These are phyloP conservation scores for Aschersonia sp. DNA, from an alignment of 2,329 filamentous ascomycete genomes.

Conservation along the genomic window DNA sequence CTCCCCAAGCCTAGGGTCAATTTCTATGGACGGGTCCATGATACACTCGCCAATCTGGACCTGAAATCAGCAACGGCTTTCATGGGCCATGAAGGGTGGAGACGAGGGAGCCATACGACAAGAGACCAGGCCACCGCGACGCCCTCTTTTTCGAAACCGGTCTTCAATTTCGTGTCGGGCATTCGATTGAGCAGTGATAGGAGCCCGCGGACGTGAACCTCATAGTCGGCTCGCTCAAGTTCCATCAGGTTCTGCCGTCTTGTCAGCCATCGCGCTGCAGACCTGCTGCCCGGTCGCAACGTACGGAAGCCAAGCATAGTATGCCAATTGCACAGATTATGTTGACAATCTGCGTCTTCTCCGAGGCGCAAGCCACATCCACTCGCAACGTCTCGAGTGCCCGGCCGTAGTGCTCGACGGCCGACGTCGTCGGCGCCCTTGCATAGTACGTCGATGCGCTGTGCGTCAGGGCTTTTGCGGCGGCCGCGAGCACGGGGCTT, in stretches of 20 bases:
- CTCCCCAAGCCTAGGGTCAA: not conserved
- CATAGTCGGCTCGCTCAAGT: not conserved
- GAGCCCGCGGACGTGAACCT: slow-evolving; percentile 1
- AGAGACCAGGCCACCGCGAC: not conserved
- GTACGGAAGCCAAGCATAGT: not conserved
- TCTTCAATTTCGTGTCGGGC: not conserved
- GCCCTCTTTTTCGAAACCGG: not conserved
- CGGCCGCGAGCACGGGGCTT: not conserved
- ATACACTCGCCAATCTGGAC: slow-evolving; percentile 2
- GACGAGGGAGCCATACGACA: not conserved
- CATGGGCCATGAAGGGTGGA: not conserved
- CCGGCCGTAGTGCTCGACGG: not conserved
- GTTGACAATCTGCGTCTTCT: not conserved
- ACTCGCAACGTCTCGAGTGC: not conserved
- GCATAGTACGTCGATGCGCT: not conserved
- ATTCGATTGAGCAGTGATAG: not conserved
- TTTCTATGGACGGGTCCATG: slow-evolving; percentile 1
- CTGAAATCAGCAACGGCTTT: not conserved
- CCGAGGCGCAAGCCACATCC: not conserved
- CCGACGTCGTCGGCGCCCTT: not conserved
- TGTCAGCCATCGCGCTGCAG: not conserved
- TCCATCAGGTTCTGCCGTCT: not conserved
- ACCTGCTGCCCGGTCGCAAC: not conserved
- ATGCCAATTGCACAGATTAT: not conserved
- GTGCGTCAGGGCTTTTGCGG: not conserved